phyloP scores from a whole-genome alignment of 352 stramenopile genomes.

The Phytophthora constricta region DNA sequence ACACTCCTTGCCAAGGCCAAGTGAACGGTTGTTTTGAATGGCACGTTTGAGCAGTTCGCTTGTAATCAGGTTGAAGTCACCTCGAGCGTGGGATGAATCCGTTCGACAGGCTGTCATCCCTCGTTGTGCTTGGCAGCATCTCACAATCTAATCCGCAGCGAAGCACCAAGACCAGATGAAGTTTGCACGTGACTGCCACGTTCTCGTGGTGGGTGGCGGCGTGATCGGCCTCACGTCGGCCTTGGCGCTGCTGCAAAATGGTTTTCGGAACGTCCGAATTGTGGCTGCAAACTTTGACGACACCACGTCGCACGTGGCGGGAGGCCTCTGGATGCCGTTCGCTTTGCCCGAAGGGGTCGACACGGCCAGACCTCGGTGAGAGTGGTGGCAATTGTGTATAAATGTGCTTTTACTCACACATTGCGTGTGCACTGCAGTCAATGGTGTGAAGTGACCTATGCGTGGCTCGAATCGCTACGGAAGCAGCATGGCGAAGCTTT shows the following conservation, averaged over 20 bases:
- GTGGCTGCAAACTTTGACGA: constrained; percentile 60
- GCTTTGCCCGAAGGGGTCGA: constrained; percentile 49
- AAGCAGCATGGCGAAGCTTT: constrained; percentile 46
- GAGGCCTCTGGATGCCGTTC: constrained; percentile 78
- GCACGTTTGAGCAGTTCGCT: too few species aligned
- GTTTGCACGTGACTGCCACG: constrained; percentile 16
- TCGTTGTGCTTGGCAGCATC: too few species aligned
- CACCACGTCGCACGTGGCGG: constrained; percentile 72
- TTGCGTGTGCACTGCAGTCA: constrained; percentile 22
- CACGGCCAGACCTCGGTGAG: constrained; percentile 46
- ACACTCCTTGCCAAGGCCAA: too few species aligned
- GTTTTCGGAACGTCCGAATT: constrained; percentile 53
- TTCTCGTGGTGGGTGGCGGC: constrained; percentile 67
- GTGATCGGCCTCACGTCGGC: constrained; percentile 75
- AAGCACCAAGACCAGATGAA: background rate
- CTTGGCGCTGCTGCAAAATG: constrained; percentile 62
- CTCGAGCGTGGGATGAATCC: too few species aligned
- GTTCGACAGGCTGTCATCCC: too few species aligned
- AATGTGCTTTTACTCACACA: too few species aligned
- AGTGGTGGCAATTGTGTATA: background rate
- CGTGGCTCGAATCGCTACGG: constrained; percentile 55
- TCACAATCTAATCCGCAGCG: background rate
- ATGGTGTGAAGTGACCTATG: constrained; percentile 73
- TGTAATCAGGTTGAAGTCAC: too few species aligned
- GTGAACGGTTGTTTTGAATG: too few species aligned